Conservation (phyloP, 2,329 filamentous ascomycete species). For the Stemphylium beticola region DNA sequence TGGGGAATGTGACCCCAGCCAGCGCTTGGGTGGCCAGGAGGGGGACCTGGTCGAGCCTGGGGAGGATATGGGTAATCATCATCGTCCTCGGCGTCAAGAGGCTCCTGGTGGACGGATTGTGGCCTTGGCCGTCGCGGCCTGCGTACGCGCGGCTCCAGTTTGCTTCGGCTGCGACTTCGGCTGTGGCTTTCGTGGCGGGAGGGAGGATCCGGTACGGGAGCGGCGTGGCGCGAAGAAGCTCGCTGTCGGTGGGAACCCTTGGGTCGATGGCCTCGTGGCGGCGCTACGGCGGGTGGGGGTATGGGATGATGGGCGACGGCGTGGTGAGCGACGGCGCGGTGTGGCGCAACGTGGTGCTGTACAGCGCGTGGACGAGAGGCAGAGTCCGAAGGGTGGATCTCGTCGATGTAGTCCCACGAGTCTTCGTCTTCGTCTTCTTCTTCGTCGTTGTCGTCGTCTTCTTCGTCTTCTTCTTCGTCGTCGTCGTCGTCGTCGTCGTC, state of each 20-base stretch:
- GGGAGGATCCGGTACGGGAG: constrained; percentile 39
- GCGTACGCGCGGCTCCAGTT: constrained; percentile 34
- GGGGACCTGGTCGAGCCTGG: constrained; percentile 34
- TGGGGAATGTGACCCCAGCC: constrained; percentile 48
- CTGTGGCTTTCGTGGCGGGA: constrained; percentile 44
- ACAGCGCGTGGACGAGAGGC: constrained; percentile 50
- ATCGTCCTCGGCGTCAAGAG: constrained; percentile 52
- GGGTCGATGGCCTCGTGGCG: constrained; percentile 47
- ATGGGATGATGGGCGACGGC: constrained; percentile 36
- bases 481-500: constrained; percentile 36
- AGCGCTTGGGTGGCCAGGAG: constrained; percentile 44
- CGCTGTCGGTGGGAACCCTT: constrained; percentile 44
- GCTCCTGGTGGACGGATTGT: constrained; percentile 49
- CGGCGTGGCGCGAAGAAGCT: constrained; percentile 48
- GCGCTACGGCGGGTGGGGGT: constrained; percentile 38
- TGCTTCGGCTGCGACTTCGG: constrained; percentile 42
- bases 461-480: constrained; percentile 31
- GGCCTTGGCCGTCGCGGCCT: constrained; percentile 41
- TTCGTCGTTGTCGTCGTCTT: constrained; percentile 28
- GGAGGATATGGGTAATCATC: constrained; percentile 54
- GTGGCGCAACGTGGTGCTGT: constrained; percentile 29
- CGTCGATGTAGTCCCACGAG: constrained; percentile 45
- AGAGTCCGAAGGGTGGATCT: constrained; percentile 58
- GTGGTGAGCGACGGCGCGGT: constrained; percentile 30
- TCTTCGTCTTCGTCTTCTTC: constrained; percentile 43